These are phyloP conservation scores for Acacia crassicarpa DNA, from an alignment of 306 rosid species.

Conservation along the genomic window DNA sequence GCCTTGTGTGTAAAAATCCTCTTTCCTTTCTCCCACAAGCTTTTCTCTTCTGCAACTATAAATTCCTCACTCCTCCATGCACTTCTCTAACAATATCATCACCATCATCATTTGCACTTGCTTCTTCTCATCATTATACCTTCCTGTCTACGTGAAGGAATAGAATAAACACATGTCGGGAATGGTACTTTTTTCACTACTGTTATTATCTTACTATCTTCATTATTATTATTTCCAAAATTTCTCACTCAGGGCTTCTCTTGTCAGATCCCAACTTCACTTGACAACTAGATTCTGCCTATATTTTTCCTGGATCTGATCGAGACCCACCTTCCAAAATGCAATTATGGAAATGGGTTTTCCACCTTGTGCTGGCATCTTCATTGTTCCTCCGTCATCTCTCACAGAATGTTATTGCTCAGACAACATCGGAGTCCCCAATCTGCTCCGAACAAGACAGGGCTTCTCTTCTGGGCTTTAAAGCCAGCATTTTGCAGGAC, in stretches of 20 bases:
- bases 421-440: slow-evolving; percentile 26
- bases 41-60: slow-evolving; percentile 47
- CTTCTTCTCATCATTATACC: slow-evolving; percentile 58
- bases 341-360: slow-evolving; percentile 57
- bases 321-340: slow-evolving; percentile 64
- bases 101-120: slow-evolving; percentile 37
- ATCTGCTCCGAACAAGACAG: slow-evolving; percentile 80
- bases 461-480: slow-evolving; percentile 81
- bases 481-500: slow-evolving; percentile 66
- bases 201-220: slow-evolving; percentile 29
- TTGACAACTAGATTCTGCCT: slow-evolving; percentile 22
- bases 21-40: slow-evolving; percentile 15
- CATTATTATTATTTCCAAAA: neutral
- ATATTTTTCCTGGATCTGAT: slow-evolving; percentile 28
- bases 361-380: slow-evolving; percentile 34
- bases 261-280: slow-evolving; percentile 53
- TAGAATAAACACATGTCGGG: slow-evolving; percentile 42
- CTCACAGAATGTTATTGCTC: slow-evolving; percentile 34
- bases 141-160: slow-evolving; percentile 73
- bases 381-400: slow-evolving; percentile 32
- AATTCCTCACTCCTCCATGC: slow-evolving; percentile 39
- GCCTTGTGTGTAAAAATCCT: neutral
- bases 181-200: slow-evolving; percentile 43
- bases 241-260: slow-evolving; percentile 27
- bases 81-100: slow-evolving; percentile 39